These are phyloP conservation scores for Quercus phellos DNA, from an alignment of 331 rosid genomes.

Conservation along the genomic window DNA sequence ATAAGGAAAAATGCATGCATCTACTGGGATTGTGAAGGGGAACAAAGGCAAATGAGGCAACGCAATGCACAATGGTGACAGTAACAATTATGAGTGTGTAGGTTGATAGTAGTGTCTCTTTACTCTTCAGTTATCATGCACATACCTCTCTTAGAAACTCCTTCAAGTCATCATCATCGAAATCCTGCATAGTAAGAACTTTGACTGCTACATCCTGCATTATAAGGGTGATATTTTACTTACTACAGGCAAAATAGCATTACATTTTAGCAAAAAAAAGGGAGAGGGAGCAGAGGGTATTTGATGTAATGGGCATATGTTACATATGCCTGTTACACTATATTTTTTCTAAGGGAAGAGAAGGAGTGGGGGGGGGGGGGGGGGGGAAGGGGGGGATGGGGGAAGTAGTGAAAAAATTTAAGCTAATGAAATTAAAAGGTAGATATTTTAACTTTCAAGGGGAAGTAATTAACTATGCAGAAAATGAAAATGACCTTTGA, in stretches of 20 bases:
- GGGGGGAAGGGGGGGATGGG: too few species aligned
- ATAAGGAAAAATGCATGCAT: background rate
- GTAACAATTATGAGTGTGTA: background rate
- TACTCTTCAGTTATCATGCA: conserved; percentile 11
- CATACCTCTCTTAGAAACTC: conserved; percentile 92
- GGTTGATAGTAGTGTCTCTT: background rate
- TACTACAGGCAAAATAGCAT: background rate
- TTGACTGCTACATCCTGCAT: conserved; percentile 95
- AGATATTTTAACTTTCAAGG: background rate
- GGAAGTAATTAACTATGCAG: background rate
- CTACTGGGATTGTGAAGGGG: background rate
- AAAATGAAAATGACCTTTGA: background rate
- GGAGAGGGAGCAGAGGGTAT: background rate
- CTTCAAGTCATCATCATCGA: conserved; percentile 76
- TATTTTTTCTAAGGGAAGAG: background rate
- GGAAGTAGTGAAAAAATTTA: background rate
- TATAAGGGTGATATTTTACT: background rate
- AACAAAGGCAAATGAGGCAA: background rate
- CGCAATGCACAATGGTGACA: background rate
- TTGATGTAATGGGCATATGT: too few species aligned
- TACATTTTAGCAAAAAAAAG: background rate
- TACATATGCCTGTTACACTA: too few species aligned
- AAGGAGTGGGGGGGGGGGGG: too few species aligned
- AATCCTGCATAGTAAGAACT: conserved; percentile 80
- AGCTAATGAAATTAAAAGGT: background rate